These are phyloP conservation scores for Triglochin maritima DNA, from an alignment of 106 monocot genomes.

Conservation along the genomic window DNA sequence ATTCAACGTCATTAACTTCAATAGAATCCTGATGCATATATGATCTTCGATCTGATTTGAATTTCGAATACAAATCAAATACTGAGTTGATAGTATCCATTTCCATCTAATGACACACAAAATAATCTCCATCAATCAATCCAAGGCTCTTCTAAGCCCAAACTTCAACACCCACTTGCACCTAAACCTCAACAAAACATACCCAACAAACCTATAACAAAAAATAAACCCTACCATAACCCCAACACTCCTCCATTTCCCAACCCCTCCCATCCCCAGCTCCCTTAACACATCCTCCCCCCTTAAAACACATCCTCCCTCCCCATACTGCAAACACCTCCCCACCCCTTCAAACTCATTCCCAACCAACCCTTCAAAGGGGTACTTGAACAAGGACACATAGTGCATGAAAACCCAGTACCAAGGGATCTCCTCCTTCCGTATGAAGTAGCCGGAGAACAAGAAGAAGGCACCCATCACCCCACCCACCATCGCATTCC, in stretches of 20 bases:
- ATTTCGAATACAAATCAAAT: too few species aligned
- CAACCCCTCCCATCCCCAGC: slow-evolving; percentile 41
- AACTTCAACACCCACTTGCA: slow-evolving; percentile 35
- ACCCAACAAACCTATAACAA: slow-evolving; percentile 45
- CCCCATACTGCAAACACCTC: slow-evolving; percentile 41
- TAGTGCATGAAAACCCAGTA: slow-evolving; percentile 93
- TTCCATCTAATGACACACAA: too few species aligned
- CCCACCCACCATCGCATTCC: slow-evolving; percentile 59
- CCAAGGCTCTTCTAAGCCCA: slow-evolving; percentile 15
- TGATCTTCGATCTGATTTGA: too few species aligned
- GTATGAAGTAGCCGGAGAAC: slow-evolving; percentile 82
- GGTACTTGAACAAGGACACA: slow-evolving; percentile 70
- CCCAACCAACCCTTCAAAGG: slow-evolving; percentile 62
- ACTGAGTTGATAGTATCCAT: too few species aligned
- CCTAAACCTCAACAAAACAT: slow-evolving; percentile 43
- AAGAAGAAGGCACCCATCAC: slow-evolving; percentile 79
- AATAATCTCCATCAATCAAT: background rate
- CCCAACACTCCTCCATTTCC: slow-evolving; percentile 54
- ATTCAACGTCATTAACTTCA: too few species aligned
- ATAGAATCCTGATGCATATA: too few species aligned
- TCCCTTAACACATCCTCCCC: slow-evolving; percentile 43
- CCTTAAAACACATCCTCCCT: slow-evolving; percentile 37
- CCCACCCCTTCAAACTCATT: slow-evolving; percentile 48
- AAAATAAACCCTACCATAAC: slow-evolving; percentile 53
- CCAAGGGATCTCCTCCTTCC: slow-evolving; percentile 51